Percentiles rank a stretch among this genome's conserved stretches.
Conservation (phyloP, 2,329 filamentous ascomycete genomes). For the Fonsecaea nubica region DNA sequence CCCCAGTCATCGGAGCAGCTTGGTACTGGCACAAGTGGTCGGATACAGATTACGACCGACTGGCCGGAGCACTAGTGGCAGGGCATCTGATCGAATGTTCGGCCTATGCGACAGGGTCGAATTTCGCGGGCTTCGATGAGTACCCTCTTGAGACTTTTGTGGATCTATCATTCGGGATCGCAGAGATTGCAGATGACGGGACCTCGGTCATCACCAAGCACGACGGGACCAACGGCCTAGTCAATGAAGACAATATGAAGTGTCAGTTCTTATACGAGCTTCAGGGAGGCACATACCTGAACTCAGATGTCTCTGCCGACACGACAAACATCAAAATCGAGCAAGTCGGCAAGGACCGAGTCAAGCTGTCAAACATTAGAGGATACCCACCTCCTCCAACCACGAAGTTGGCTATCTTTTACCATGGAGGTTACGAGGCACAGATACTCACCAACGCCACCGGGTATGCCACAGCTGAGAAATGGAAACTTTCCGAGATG, state of each 20-base stretch:
- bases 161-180: constrained; percentile 58
- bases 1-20: constrained; percentile 62
- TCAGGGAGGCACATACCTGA: constrained; percentile 57
- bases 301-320: constrained; percentile 48
- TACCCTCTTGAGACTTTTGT: constrained; percentile 49
- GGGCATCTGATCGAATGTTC: constrained; percentile 63
- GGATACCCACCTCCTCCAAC: constrained; percentile 57
- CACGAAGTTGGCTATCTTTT: constrained; percentile 61
- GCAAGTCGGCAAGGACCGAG: constrained; percentile 45
- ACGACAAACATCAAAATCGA: constrained; percentile 45
- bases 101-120: constrained; percentile 61
- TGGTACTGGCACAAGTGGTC: constrained; percentile 64
- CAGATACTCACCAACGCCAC: constrained; percentile 56
- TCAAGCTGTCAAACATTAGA: constrained; percentile 48
- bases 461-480: constrained; percentile 57
- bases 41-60: constrained; percentile 55
- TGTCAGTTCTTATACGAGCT: constrained; percentile 60
- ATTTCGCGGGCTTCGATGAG: constrained; percentile 61
- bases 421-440: constrained; percentile 56
- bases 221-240: constrained; percentile 51
- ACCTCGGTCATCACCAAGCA: constrained; percentile 59
- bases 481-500: constrained; percentile 52
- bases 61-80: constrained; percentile 60
- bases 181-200: constrained; percentile 56
- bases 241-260: constrained; percentile 52